Evolutionary conservation across 306 rosid genomes (phyloP).

Genomic region (Gastrolobium bilobum): DNA sequence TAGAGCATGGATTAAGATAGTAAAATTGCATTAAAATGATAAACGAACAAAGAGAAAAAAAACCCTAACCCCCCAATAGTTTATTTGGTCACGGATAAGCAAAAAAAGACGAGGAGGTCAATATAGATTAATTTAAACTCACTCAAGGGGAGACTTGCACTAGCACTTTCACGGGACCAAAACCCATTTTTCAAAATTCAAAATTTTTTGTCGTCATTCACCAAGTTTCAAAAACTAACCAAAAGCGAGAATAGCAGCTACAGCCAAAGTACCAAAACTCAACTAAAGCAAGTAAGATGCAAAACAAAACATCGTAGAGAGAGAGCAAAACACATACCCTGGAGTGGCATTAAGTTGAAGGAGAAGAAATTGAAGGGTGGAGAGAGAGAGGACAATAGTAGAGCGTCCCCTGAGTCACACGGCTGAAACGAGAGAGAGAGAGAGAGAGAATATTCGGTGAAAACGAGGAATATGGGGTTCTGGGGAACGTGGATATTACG

Average conservation of each 20-base stretch:
- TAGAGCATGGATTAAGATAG: background rate
- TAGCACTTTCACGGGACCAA: constrained; percentile 12
- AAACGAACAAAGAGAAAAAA: background rate
- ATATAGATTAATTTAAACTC: constrained; percentile 29
- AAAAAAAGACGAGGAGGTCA: constrained; percentile 15
- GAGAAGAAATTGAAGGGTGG: constrained; percentile 25
- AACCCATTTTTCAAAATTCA: constrained; percentile 47
- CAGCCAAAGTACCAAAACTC: background rate
- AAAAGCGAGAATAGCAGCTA: constrained; percentile 17
- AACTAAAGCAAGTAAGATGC: background rate
- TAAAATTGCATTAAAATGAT: constrained; percentile 1
- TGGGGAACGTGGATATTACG: constrained; percentile 33
- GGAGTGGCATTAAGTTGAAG: constrained; percentile 53
- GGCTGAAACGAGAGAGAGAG: constrained; percentile 7
- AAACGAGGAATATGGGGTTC: constrained; percentile 50
- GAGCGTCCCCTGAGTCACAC: background rate
- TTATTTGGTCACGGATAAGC: constrained; percentile 25
- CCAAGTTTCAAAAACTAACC: constrained; percentile 40
- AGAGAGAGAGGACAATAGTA: background rate
- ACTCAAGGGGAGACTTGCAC: background rate
- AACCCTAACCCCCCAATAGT: constrained; percentile 45
- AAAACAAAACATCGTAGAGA: background rate
- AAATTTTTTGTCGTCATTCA: constrained; percentile 10
- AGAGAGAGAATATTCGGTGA: constrained; percentile 46
- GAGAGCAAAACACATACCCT: constrained; percentile 34